phyloP scores from a whole-genome alignment of 352 stramenopile genomes.

The Globisporangium yorkense region DNA sequence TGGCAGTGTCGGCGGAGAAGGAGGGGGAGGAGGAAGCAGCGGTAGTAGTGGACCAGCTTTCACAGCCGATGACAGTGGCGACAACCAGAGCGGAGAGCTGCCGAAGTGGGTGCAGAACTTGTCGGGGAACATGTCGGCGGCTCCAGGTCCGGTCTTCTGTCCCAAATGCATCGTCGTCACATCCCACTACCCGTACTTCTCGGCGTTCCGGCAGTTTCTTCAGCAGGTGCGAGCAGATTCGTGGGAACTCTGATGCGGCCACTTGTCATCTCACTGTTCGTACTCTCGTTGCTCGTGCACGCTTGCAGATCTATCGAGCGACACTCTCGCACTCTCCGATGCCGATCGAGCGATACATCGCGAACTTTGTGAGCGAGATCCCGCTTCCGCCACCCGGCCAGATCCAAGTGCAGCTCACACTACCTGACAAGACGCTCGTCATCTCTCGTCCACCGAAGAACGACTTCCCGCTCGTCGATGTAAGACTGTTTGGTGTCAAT shows the following conservation, averaged over 20 bases:
- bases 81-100: slow-evolving; percentile 45
- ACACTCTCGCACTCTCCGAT: slow-evolving; percentile 86
- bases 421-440: slow-evolving; percentile 82
- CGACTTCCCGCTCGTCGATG: slow-evolving; percentile 88
- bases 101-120: slow-evolving; percentile 72
- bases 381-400: slow-evolving; percentile 90
- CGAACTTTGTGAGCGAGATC: slow-evolving; percentile 95
- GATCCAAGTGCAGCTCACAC: slow-evolving; percentile 88
- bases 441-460: slow-evolving; percentile 89
- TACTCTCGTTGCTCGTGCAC: background rate
- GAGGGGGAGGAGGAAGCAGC: background rate
- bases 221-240: slow-evolving; percentile 69
- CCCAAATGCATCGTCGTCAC: slow-evolving; percentile 92
- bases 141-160: slow-evolving; percentile 74
- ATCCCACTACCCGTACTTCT: slow-evolving; percentile 95
- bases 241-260: too few relatives aligned
- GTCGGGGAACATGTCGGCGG: slow-evolving; percentile 33
- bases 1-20: background rate
- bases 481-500: slow-evolving; percentile 15
- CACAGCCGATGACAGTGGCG: slow-evolving; percentile 25
- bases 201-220: slow-evolving; percentile 93
- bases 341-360: slow-evolving; percentile 95
- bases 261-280: background rate
- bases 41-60: background rate
- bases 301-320: slow-evolving; percentile 63